Conservation (phyloP, 495 filamentous ascomycete species). For the Tricharina praecox region DNA sequence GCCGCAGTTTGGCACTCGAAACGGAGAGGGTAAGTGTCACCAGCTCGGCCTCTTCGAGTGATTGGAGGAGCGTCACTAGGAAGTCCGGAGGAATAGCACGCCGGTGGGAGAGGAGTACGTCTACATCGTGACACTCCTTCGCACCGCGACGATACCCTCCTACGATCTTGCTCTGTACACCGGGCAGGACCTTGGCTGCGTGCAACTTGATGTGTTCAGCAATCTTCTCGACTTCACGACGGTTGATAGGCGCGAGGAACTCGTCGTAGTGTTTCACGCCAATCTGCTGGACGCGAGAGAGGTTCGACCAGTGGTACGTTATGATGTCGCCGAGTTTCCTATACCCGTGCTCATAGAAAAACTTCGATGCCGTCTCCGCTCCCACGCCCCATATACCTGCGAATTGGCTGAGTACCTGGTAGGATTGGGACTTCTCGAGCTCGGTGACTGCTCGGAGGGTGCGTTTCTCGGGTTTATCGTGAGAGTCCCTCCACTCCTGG, state of each 20-base stretch:
- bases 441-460: constrained; percentile 44
- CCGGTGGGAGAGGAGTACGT: constrained; percentile 68
- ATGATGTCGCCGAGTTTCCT: constrained; percentile 66
- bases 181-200: constrained; percentile 37
- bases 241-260: constrained; percentile 48
- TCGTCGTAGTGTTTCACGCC: constrained; percentile 94
- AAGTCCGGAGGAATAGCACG: constrained; percentile 27
- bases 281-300: constrained; percentile 75
- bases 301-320: constrained; percentile 57
- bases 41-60: constrained; percentile 48
- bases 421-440: constrained; percentile 44
- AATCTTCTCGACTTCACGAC: constrained; percentile 58
- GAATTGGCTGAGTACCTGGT: constrained; percentile 50
- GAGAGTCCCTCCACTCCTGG: constrained; percentile 49
- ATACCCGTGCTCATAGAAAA: constrained; percentile 65
- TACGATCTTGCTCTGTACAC: constrained; percentile 56
- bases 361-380: constrained; percentile 64
- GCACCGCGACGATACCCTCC: constrained; percentile 83
- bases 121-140: constrained; percentile 55
- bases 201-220: constrained; percentile 41
- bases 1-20: constrained; percentile 9
- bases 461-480: constrained; percentile 28
- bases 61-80: constrained; percentile 47
- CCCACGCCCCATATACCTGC: constrained; percentile 80
- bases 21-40: constrained; percentile 61